Evolutionary conservation across 768 basidiomycete species (phyloP).

Genomic region (Cystobasidium onofrii): DNA sequence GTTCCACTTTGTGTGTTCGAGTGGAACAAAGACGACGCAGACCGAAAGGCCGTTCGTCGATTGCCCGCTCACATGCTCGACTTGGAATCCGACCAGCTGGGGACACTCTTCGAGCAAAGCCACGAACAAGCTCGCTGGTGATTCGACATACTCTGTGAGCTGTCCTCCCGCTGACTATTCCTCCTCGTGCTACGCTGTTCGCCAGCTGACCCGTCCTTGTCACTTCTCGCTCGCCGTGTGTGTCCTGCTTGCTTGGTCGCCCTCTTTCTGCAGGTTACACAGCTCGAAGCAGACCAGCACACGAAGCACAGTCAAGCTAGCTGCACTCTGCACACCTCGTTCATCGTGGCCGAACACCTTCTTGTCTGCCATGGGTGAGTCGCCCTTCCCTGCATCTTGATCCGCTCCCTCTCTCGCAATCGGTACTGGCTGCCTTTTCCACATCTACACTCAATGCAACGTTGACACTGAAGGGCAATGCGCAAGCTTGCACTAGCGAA

Average conservation of each 20-base stretch:
- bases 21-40: too few relatives aligned
- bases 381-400: background rate
- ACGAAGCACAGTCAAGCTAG: background rate
- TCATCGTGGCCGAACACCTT: background rate
- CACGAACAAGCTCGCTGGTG: too few relatives aligned
- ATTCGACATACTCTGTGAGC: too few relatives aligned
- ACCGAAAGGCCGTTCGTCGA: too few relatives aligned
- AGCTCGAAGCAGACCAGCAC: background rate
- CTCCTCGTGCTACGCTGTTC: too few relatives aligned
- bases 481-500: too few relatives aligned
- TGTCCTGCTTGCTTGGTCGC: background rate
- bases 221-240: background rate
- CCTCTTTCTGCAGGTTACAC: background rate
- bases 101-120: too few relatives aligned
- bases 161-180: background rate
- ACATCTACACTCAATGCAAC: background rate
- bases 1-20: too few relatives aligned
- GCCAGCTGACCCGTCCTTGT: background rate
- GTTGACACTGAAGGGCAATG: too few relatives aligned
- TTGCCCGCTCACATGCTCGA: too few relatives aligned
- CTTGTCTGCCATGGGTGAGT: background rate
- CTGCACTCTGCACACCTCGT: background rate
- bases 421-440: background rate
- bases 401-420: background rate
- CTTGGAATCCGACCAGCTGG: too few relatives aligned